phyloP scores from a whole-genome alignment of 192 early-diverging fungal species.

The Phycomyces blakesleeanus region DNA sequence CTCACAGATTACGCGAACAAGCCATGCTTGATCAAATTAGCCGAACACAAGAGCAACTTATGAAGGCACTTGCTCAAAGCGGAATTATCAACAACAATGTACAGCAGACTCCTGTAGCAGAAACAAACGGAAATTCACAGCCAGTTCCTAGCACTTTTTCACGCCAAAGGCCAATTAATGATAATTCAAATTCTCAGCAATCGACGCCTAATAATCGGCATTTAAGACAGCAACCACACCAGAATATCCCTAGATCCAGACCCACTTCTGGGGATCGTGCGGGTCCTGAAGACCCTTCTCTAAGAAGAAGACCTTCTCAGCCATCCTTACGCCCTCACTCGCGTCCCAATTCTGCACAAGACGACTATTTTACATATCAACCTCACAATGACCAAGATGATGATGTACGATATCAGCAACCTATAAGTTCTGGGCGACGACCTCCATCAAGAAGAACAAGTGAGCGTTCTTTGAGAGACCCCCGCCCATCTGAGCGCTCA shows the following conservation, averaged over 20 bases:
- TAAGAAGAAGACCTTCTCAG: not conserved
- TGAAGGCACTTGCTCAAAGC: slow-evolving; percentile 5
- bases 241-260: too few species aligned
- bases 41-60: slow-evolving; percentile 16
- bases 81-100: not conserved
- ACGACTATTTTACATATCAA: not conserved
- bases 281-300: not conserved
- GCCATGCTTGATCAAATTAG: slow-evolving; percentile 18
- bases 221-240: too few species aligned
- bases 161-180: too few species aligned
- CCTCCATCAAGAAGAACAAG: too few species aligned
- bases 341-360: not conserved
- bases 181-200: too few species aligned
- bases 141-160: not conserved
- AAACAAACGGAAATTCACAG: not conserved
- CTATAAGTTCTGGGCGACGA: too few species aligned
- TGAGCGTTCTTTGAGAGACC: too few species aligned
- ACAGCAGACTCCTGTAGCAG: not conserved
- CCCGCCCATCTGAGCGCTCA: too few species aligned
- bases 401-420: too few species aligned
- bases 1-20: slow-evolving; percentile 10
- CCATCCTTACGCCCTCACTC: not conserved
- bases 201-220: too few species aligned
- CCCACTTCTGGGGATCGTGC: too few species aligned
- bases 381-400: not conserved